These are phyloP conservation scores for Naganishia sp. DNA, from an alignment of 1,284 basidiomycete species.

Conservation along the genomic window DNA sequence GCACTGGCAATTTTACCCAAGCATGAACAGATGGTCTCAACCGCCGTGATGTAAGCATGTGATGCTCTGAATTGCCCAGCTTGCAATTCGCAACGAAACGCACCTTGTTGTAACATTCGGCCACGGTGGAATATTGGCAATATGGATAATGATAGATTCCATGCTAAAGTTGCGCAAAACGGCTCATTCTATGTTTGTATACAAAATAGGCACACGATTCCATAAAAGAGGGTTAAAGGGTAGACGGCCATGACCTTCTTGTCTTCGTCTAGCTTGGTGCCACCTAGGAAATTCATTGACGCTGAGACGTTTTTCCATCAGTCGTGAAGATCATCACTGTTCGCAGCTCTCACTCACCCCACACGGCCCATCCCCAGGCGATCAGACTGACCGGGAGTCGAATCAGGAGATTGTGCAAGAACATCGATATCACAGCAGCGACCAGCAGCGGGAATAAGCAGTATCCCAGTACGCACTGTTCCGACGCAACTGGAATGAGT, in stretches of 20 bases:
- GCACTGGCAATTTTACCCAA: no score
- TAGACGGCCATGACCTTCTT: slow-evolving; percentile 88
- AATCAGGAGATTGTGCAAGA: slow-evolving; percentile 80
- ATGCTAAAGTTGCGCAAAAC: no score
- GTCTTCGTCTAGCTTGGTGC: slow-evolving; percentile 84
- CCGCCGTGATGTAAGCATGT: no score
- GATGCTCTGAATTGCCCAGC: no score
- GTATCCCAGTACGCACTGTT: slow-evolving; percentile 76
- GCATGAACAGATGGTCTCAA: no score
- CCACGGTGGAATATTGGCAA: no score
- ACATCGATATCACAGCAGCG: slow-evolving; percentile 80
- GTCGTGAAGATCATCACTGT: neutral
- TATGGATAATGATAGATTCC: no score
- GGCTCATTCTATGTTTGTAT: slow-evolving; percentile 10
- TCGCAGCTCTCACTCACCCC: slow-evolving; percentile 63
- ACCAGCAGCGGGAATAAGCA: slow-evolving; percentile 86
- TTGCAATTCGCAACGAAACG: no score
- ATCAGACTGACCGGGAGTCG: slow-evolving; percentile 77
- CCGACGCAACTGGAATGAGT: neutral
- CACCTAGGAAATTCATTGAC: slow-evolving; percentile 89
- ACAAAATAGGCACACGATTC: slow-evolving; percentile 53
- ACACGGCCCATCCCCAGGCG: slow-evolving; percentile 91
- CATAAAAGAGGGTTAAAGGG: slow-evolving; percentile 67
- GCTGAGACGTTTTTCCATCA: slow-evolving; percentile 58
- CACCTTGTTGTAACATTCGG: no score